Evolutionary conservation across 169 alveolate genomes (phyloP), one percentile per base, ranked within the genome.

Genomic region (Eimeria falciformis): DNA sequence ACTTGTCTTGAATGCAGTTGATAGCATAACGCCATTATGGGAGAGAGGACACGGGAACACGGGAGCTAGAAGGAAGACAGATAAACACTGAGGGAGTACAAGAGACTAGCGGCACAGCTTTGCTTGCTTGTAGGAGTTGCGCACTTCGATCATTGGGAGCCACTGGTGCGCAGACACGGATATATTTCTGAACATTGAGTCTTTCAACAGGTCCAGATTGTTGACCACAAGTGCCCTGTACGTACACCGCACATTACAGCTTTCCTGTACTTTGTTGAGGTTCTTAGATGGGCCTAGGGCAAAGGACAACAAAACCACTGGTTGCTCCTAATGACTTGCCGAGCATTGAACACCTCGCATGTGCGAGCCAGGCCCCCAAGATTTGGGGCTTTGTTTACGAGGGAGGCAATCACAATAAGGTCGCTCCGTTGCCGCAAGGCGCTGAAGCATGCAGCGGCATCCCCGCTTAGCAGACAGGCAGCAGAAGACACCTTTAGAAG

Each of bases 101-200:
- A n/a, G n/a, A n/a, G n/a, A n/a, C n/a, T n/a, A n/a, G n/a, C n/a
- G n/a, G n/a, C n/a, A n/a, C n/a, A n/a, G n/a, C n/a, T n/a, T n/a
- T n/a, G n/a, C n/a, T n/a, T n/a, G n/a, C n/a, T n/a, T n/a, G n/a
- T n/a, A n/a, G n/a, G n/a, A n/a, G n/a, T n/a, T n/a, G n/a, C n/a
- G n/a, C 40, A 45, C 85, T 75, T 56, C 85, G 33, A 18, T 68
- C 69, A 98, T 94, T 29, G 98, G 98, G 21, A 97, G 92, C 98
- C 98, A 98, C 81, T 96, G 96, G 81, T 98, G 98, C n/a, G 98
- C 97, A 5, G 98, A 96, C 18, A 97, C 98, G 5, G 98, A 95
- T 0, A 97, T 95, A 56, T 96, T 93, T 66, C 93, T 95, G 94
- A 97, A 98, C 14, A 94, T 96, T 23, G 95, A 94, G 78, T 96